Base-by-base conservation (phyloP, 495 filamentous ascomycete genomes). In the Clohesyomyces aquaticus region DNA sequence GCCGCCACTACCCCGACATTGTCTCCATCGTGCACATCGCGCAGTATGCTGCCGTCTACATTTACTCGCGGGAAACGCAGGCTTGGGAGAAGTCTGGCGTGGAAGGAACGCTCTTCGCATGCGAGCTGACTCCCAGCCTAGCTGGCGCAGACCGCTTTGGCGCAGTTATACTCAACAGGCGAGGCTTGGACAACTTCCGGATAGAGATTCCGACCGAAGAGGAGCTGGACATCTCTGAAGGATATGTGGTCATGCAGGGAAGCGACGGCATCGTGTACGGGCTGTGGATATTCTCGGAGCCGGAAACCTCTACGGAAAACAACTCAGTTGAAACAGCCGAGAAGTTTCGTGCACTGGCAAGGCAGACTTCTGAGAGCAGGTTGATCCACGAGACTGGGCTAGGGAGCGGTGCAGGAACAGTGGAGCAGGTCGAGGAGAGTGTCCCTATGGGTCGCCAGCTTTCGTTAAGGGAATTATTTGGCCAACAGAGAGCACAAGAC, bases 101-200 rank as follows among this genome's bases (percentile, higher is more conserved):
- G 16, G 91, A 95, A 74, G 92, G 92, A 47, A 87, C 87, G 2
- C 78, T 96, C 45, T 96, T 96, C 76, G 81, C 95, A 38, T 92
- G 87, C 78, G 79, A 86, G 55, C 82, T 85, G 55, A 50, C 55
- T 6, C 59, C 64, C 23, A 26, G 26, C 9, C 52, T 35, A 22
- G 25, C 43, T 50, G 80, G 78, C 42, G 77, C 78, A 41, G 81
- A 84, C 23, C 76, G 84, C 50, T 87, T 85, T 71, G 75, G 73
- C 28, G 83, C 82, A n/a, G 78, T 87, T 28, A 79, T 88, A 8
- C 74, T 89, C 21, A 88, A 88, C 59, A 77, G 85, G 3, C 79
- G 82, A 12, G 82, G 85, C 0, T 70, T 88, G 19, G 79, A 83
- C 35, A 88, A 87, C 67, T 88, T 87, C 67, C 71, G 76, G 26